Evolutionary conservation across 148 eudicot genomes (phyloP).

Genomic region (Dysphania ambrosioides): DNA sequence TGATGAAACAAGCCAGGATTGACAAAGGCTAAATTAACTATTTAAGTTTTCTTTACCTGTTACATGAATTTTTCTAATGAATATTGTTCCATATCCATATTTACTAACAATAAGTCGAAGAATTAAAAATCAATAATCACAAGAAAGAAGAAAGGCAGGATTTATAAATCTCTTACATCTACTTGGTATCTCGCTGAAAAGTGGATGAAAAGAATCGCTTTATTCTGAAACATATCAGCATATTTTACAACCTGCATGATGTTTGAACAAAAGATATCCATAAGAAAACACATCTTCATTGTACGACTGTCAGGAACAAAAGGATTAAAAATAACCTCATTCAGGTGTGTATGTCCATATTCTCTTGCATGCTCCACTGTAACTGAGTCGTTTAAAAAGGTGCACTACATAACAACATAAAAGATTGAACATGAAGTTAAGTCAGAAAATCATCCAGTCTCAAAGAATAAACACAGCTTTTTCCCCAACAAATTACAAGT

Average conservation of each 20-base stretch:
- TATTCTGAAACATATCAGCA: conserved; percentile 69
- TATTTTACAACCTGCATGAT: conserved; percentile 47
- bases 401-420: conserved; percentile 48
- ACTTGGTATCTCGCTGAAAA: conserved; percentile 84
- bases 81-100: not conserved
- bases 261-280: not conserved
- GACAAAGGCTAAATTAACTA: not conserved
- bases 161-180: conserved; percentile 43
- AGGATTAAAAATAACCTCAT: conserved; percentile 54
- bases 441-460: conserved; percentile 2
- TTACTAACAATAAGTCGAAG: no score
- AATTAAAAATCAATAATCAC: not conserved
- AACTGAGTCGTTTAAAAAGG: conserved; percentile 53
- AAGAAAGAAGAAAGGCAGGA: not conserved
- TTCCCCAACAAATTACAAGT: not conserved
- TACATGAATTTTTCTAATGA: not conserved
- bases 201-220: conserved; percentile 91
- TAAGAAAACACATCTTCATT: not conserved
- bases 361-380: conserved; percentile 82
- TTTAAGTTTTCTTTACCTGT: not conserved
- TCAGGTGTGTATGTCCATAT: conserved; percentile 82
- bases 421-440: not conserved
- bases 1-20: not conserved
- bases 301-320: not conserved
- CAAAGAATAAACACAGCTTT: not conserved